Percentiles rank a stretch among this genome's conserved stretches.
Conservation (phyloP, 108 stramenopile species). For the Phaeodactylum tricornutum region DNA sequence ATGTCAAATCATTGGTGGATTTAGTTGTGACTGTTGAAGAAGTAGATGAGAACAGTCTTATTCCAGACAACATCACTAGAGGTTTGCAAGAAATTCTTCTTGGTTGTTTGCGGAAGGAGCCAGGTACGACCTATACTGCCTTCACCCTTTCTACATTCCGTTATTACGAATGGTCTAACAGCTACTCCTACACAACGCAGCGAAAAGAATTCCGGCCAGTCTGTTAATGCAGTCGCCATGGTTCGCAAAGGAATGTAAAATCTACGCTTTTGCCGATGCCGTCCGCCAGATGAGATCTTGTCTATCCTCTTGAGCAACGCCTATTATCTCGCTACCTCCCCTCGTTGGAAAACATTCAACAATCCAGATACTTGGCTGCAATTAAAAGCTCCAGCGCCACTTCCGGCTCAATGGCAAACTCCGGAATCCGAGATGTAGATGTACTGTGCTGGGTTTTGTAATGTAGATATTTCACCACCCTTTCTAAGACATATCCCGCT, state of each 20-base stretch:
- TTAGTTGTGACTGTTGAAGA: constrained; percentile 51
- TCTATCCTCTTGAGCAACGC: too few relatives aligned
- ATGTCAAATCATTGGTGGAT: constrained; percentile 41
- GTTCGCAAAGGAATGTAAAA: too few relatives aligned
- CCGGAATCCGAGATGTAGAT: constrained; percentile 50
- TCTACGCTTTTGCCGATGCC: too few relatives aligned
- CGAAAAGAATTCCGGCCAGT: constrained; percentile 53
- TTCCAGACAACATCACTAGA: constrained; percentile 12
- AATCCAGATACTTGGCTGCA: constrained; percentile 78
- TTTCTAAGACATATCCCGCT: constrained; percentile 52
- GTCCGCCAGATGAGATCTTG: too few relatives aligned
- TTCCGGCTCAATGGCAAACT: constrained; percentile 81
- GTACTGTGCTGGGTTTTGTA: constrained; percentile 69
- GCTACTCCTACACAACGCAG: constrained; percentile 14
- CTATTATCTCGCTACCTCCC: too few relatives aligned
- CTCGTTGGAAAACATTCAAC: constrained; percentile 39
- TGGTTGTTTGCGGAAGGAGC: constrained; percentile 29
- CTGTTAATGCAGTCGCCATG: constrained; percentile 58
- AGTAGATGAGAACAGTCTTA: constrained; percentile 24
- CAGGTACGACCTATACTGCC: too few relatives aligned
- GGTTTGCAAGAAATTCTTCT: constrained; percentile 32
- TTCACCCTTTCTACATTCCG: constrained; percentile 3
- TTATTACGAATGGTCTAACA: constrained; percentile 7
- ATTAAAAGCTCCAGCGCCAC: constrained; percentile 74
- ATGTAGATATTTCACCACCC: constrained; percentile 69